Evolutionary conservation across 371 early-diverging fungal genomes (phyloP).

Genomic region (Syncephalastrum contaminatum): DNA sequence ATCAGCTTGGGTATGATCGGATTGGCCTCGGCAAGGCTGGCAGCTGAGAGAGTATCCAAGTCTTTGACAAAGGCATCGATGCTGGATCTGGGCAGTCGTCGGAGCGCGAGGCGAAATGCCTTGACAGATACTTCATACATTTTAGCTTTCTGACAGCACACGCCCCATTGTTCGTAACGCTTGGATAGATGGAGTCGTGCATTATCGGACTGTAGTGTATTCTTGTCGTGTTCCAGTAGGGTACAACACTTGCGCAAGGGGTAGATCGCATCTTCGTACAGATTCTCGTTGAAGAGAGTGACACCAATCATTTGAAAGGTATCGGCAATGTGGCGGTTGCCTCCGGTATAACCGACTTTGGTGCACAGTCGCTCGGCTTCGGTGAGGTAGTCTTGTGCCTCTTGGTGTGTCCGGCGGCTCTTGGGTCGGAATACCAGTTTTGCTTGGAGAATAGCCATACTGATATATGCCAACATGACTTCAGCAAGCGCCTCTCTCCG

Average conservation of each 20-base stretch:
- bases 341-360: conserved; percentile 18
- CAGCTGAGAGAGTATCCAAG: conserved; percentile 16
- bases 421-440: conserved; percentile 23
- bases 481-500: neutral
- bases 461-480: conserved; percentile 27
- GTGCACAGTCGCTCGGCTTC: conserved; percentile 30
- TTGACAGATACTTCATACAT: conserved; percentile 28
- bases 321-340: conserved; percentile 37
- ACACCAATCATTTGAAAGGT: conserved; percentile 38
- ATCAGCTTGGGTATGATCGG: conserved; percentile 39
- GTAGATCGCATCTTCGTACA: conserved; percentile 24
- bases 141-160: conserved; percentile 31
- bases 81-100: conserved; percentile 24
- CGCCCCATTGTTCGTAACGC: conserved; percentile 40
- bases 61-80: conserved; percentile 29
- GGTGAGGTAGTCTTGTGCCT: conserved; percentile 21
- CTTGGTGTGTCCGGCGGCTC: conserved; percentile 3
- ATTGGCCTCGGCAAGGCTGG: conserved; percentile 22
- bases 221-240: conserved; percentile 29
- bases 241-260: conserved; percentile 39
- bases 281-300: conserved; percentile 22
- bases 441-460: conserved; percentile 33
- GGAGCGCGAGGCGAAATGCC: conserved; percentile 30
- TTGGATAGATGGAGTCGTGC: conserved; percentile 38
- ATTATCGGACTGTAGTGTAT: conserved; percentile 18